These are phyloP conservation scores for Venturia aucupariae DNA, from an alignment of 2,329 filamentous ascomycete genomes.

Conservation along the genomic window DNA sequence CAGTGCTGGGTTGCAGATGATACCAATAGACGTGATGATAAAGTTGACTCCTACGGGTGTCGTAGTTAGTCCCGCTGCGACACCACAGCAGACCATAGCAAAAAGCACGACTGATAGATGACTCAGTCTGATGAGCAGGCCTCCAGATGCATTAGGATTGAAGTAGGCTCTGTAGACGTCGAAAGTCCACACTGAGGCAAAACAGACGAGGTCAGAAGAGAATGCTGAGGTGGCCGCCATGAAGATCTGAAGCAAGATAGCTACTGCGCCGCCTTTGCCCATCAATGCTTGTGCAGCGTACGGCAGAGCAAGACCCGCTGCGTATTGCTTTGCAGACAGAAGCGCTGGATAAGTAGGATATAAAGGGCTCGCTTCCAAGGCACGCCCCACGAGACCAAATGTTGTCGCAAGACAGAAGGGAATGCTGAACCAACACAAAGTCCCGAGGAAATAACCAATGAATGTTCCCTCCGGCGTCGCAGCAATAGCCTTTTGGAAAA, in stretches of 20 bases:
- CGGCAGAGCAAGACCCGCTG: slow-evolving; percentile 22
- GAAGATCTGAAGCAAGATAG: slow-evolving; percentile 35
- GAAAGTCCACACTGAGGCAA: slow-evolving; percentile 31
- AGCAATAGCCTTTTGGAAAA: slow-evolving; percentile 22
- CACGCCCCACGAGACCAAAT: slow-evolving; percentile 21
- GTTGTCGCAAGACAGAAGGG: slow-evolving; percentile 21
- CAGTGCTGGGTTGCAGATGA: slow-evolving; percentile 22
- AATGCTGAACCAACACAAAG: slow-evolving; percentile 19
- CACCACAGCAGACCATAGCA: slow-evolving; percentile 24
- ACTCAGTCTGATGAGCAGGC: slow-evolving; percentile 26
- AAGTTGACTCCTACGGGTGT: slow-evolving; percentile 21
- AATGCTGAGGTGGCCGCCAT: slow-evolving; percentile 40
- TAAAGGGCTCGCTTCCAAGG: slow-evolving; percentile 18
- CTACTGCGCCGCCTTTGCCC: slow-evolving; percentile 27
- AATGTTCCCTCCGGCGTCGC: slow-evolving; percentile 18
- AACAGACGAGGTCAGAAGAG: slow-evolving; percentile 37
- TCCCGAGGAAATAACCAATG: slow-evolving; percentile 20
- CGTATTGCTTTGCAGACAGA: slow-evolving; percentile 19
- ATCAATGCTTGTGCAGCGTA: slow-evolving; percentile 27
- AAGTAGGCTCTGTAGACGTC: slow-evolving; percentile 32
- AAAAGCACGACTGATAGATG: slow-evolving; percentile 28
- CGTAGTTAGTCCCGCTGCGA: slow-evolving; percentile 21
- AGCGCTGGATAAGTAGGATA: slow-evolving; percentile 15
- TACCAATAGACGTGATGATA: slow-evolving; percentile 19
- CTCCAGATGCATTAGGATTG: slow-evolving; percentile 25